A percentile compares a stretch with the other conserved stretches of the same genome.
phyloP scores from a whole-genome alignment of 768 basidiomycete genomes.

The Lentinula sp. region DNA sequence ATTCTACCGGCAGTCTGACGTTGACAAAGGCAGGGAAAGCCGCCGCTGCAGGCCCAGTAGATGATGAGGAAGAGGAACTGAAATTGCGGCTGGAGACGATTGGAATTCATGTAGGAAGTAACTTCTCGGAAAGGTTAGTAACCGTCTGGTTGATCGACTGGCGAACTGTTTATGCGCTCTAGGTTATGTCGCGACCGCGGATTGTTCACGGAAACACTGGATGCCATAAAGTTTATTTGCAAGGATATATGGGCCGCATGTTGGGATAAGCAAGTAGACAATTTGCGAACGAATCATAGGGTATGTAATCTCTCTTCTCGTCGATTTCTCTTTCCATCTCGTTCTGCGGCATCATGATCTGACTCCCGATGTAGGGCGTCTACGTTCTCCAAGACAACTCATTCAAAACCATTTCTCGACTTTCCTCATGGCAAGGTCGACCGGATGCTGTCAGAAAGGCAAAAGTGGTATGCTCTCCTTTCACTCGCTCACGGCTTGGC shows the following conservation, averaged over 20 bases:
- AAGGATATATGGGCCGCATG: conserved; percentile 92
- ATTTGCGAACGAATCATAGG: conserved; percentile 90
- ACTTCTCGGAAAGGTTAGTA: conserved; percentile 76
- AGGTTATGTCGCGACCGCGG: conserved; percentile 75
- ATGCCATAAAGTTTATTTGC: conserved; percentile 92
- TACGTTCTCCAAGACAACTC: conserved; percentile 91
- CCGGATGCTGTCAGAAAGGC: conserved; percentile 67
- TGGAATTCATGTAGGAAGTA: conserved; percentile 81
- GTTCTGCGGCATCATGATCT: not conserved
- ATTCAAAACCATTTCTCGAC: conserved; percentile 77
- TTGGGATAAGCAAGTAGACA: conserved; percentile 95
- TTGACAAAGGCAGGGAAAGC: conserved; percentile 28
- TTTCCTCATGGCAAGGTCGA: conserved; percentile 78
- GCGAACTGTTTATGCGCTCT: not conserved
- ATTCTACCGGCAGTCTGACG: conserved; percentile 35
- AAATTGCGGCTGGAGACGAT: conserved; percentile 71
- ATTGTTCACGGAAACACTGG: conserved; percentile 77
- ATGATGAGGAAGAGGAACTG: conserved; percentile 73
- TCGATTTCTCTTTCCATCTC: too few species aligned
- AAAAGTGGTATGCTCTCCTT: conserved; percentile 47
- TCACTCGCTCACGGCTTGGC: not conserved
- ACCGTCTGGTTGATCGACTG: not conserved
- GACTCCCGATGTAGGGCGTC: conserved; percentile 53
- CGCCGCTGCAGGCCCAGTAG: conserved; percentile 19
- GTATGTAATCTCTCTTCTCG: conserved; percentile 29